These are phyloP conservation scores for Alternaria tenuissima DNA, from an alignment of 2,329 filamentous ascomycete genomes.

Conservation along the genomic window DNA sequence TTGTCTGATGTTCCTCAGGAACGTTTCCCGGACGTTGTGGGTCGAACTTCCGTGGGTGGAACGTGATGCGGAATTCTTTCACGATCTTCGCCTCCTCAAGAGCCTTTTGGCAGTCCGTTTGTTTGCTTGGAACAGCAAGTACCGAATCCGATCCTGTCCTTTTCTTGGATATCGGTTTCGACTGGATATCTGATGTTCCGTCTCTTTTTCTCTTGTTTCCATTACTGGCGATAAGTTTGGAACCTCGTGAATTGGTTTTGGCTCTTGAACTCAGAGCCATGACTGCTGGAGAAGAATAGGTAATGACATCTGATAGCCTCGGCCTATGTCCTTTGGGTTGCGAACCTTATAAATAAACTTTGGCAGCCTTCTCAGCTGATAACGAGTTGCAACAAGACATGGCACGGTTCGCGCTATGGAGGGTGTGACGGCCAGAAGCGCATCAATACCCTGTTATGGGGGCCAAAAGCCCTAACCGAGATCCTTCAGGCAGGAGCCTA, in stretches of 20 bases:
- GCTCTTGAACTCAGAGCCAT: background rate
- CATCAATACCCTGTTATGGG: background rate
- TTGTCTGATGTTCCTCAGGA: conserved; percentile 17
- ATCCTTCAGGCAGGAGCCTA: conserved; percentile 7
- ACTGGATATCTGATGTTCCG: background rate
- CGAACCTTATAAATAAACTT: too few species aligned
- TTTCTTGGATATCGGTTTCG: background rate
- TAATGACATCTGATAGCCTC: background rate
- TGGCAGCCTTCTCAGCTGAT: too few species aligned
- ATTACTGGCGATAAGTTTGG: background rate
- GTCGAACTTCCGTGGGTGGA: background rate
- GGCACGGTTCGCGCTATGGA: background rate
- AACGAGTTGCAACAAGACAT: too few species aligned
- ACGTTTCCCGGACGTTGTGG: conserved; percentile 9
- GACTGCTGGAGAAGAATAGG: background rate
- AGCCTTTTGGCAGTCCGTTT: conserved; percentile 2
- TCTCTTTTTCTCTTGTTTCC: conserved; percentile 5
- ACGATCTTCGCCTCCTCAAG: background rate
- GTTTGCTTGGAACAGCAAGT: background rate
- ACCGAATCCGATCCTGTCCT: background rate
- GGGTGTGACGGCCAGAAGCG: background rate
- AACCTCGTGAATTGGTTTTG: background rate
- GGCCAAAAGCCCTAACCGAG: conserved; percentile 4
- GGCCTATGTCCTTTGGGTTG: too few species aligned
- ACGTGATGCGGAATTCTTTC: conserved; percentile 5